phyloP scores from a whole-genome alignment of 345 rosid species.

The Pistacia integerrima region DNA sequence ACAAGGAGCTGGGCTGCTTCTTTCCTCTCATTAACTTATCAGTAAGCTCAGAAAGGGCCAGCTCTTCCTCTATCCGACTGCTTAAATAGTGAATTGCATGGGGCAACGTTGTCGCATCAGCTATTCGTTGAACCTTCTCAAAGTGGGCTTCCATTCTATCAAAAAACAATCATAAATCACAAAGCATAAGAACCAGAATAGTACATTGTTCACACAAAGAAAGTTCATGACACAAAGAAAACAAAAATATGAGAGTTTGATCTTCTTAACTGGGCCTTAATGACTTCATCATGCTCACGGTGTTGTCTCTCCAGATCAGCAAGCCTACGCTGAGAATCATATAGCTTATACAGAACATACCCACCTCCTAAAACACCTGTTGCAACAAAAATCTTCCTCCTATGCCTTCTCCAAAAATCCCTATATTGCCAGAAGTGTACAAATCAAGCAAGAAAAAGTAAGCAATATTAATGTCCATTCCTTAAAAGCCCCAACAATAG shows the following conservation, averaged over 20 bases:
- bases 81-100: slow-evolving; percentile 71
- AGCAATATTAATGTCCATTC: neutral
- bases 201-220: slow-evolving; percentile 9
- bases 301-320: slow-evolving; percentile 70
- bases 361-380: slow-evolving; percentile 88
- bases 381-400: slow-evolving; percentile 70
- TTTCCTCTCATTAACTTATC: slow-evolving; percentile 78
- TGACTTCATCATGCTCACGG: slow-evolving; percentile 66
- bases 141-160: slow-evolving; percentile 86
- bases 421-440: slow-evolving; percentile 32
- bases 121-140: slow-evolving; percentile 83
- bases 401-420: slow-evolving; percentile 87
- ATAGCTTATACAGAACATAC: slow-evolving; percentile 69
- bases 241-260: slow-evolving; percentile 5
- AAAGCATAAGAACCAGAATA: slow-evolving; percentile 21
- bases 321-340: slow-evolving; percentile 67
- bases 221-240: neutral
- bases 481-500: neutral
- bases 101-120: slow-evolving; percentile 80
- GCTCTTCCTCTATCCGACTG: slow-evolving; percentile 62
- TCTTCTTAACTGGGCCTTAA: slow-evolving; percentile 84
- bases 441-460: slow-evolving; percentile 1
- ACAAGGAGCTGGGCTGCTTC: slow-evolving; percentile 61
- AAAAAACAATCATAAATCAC: slow-evolving; percentile 15
- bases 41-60: slow-evolving; percentile 69